Percentiles rank a stretch among this genome's conserved stretches.
Evolutionary conservation across 2,329 filamentous ascomycete genomes (phyloP).

Genomic region (Aureobasidium sp.): DNA sequence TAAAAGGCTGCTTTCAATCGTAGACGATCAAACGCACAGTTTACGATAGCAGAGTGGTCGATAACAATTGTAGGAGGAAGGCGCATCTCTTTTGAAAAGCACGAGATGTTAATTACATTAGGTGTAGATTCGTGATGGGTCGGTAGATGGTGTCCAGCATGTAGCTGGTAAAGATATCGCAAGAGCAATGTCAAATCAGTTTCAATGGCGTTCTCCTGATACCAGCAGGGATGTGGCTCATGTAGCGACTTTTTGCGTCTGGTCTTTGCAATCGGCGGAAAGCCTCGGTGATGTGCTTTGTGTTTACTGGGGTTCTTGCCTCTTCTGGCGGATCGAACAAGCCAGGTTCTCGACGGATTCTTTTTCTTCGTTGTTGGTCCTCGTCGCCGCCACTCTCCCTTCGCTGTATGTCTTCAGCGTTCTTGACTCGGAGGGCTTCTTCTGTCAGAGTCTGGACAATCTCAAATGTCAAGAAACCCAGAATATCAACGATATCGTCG

Average conservation of each 20-base stretch:
- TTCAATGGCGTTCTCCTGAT: constrained; percentile 60
- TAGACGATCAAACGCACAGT: neutral
- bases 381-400: constrained; percentile 48
- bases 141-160: no score
- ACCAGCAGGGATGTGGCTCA: constrained; percentile 64
- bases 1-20: neutral
- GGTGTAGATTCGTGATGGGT: neutral
- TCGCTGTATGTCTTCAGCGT: constrained; percentile 82
- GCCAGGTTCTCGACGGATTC: constrained; percentile 34
- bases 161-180: neutral
- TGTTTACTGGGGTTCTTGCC: constrained; percentile 79
- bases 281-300: constrained; percentile 84
- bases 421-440: constrained; percentile 91
- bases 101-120: neutral
- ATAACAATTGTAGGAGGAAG: neutral
- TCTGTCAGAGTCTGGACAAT: constrained; percentile 97
- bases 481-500: constrained; percentile 95
- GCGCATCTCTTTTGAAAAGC: neutral
- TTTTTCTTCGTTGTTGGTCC: constrained; percentile 52
- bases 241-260: constrained; percentile 70
- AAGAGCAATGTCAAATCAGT: constrained; percentile 31
- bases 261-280: constrained; percentile 79
- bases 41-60: neutral
- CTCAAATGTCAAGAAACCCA: constrained; percentile 97
- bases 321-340: constrained; percentile 72